Evolutionary conservation across 1,284 basidiomycete species (phyloP).

Genomic region (Cerrena zonata): DNA sequence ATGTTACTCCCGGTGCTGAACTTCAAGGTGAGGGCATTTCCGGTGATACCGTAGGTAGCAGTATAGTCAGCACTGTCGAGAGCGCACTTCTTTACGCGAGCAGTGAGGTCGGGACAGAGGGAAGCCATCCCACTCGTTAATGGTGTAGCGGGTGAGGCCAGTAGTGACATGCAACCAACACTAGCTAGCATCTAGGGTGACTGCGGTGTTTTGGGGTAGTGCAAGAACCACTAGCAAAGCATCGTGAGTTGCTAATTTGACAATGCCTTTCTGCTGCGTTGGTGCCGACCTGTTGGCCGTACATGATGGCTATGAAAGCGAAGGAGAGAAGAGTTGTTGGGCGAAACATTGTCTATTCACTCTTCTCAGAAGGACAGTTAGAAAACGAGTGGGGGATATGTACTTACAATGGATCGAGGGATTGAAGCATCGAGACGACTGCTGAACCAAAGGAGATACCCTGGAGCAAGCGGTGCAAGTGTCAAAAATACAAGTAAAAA

Average conservation of each 20-base stretch:
- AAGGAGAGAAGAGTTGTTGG: constrained; percentile 14
- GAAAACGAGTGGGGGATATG: background rate
- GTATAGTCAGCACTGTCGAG: constrained; percentile 34
- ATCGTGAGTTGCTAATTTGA: constrained; percentile 11
- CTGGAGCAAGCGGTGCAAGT: background rate
- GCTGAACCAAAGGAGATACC: background rate
- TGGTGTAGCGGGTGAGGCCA: constrained; percentile 48
- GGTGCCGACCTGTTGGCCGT: constrained; percentile 18
- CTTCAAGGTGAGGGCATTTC: constrained; percentile 33
- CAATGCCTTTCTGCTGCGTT: constrained; percentile 17
- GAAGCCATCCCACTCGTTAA: constrained; percentile 45
- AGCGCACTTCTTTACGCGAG: constrained; percentile 35
- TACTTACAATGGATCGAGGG: background rate
- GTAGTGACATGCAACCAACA: constrained; percentile 42
- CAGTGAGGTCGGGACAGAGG: constrained; percentile 41
- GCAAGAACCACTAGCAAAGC: constrained; percentile 23
- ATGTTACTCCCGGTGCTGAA: constrained; percentile 34
- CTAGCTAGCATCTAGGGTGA: constrained; percentile 51
- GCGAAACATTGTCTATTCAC: constrained; percentile 13
- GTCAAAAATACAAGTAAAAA: too few relatives aligned
- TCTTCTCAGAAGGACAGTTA: too few relatives aligned
- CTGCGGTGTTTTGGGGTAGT: constrained; percentile 25
- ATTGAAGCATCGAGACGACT: background rate
- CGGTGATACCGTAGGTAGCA: constrained; percentile 35
- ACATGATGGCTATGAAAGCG: constrained; percentile 13